Conservation (phyloP, 805 yeast genomes). For the Pichia phayaonensis region DNA sequence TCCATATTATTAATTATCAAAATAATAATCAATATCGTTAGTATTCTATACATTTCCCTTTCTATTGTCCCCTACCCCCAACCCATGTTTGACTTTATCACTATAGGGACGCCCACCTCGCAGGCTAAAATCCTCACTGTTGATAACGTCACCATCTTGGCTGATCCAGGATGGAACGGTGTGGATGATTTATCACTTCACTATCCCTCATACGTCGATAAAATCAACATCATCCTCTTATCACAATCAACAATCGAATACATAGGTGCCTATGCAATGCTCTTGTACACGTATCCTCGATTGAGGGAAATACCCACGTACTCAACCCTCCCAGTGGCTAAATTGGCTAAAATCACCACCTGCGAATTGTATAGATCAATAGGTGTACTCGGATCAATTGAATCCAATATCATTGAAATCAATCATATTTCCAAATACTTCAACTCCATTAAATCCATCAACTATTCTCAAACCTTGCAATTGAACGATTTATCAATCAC, state of each 20-base stretch:
- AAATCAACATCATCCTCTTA: constrained; percentile 63
- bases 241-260: constrained; percentile 82
- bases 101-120: constrained; percentile 14
- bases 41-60: too few species aligned
- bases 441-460: constrained; percentile 60
- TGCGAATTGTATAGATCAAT: constrained; percentile 70
- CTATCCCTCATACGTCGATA: constrained; percentile 4
- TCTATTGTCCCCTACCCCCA: neutral
- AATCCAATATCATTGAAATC: constrained; percentile 49
- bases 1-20: neutral
- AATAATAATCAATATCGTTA: too few species aligned
- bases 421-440: constrained; percentile 75
- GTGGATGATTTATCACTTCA: constrained; percentile 1
- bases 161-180: constrained; percentile 77
- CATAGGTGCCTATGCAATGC: constrained; percentile 67
- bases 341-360: constrained; percentile 77
- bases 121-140: constrained; percentile 41
- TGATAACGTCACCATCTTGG: constrained; percentile 42
- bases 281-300: constrained; percentile 53
- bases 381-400: constrained; percentile 70
- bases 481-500: constrained; percentile 54
- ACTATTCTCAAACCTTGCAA: constrained; percentile 69
- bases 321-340: constrained; percentile 84
- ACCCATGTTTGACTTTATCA: constrained; percentile 21
- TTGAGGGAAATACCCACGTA: constrained; percentile 66